Conservation (phyloP, 2,329 filamentous ascomycete genomes). For the Fusarium austroafricanum region DNA sequence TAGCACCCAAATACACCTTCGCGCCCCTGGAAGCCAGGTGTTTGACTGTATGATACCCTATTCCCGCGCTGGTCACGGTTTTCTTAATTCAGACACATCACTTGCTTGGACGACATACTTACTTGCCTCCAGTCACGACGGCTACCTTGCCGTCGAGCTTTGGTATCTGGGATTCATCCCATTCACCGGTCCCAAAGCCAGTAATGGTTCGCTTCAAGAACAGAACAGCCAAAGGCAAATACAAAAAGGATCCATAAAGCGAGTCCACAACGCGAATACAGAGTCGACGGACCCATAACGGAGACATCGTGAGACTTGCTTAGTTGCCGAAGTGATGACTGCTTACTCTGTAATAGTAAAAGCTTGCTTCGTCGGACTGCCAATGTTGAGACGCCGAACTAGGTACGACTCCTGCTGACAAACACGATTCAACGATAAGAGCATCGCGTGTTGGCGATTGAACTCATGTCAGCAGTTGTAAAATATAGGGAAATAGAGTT, state of each 20-base stretch:
- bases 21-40: background rate
- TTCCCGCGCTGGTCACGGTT: background rate
- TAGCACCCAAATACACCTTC: background rate
- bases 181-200: background rate
- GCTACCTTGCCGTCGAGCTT: background rate
- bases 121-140: slow-evolving; percentile 2
- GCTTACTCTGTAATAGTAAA: background rate
- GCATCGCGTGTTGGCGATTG: background rate
- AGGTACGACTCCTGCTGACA: background rate
- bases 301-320: background rate
- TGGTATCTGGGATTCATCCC: background rate
- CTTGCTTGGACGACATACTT: background rate
- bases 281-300: background rate
- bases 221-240: background rate
- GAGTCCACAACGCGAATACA: background rate
- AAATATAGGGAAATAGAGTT: background rate
- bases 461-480: background rate
- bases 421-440: background rate
- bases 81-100: background rate
- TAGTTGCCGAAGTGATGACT: background rate
- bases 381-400: background rate
- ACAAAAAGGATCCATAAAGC: background rate
- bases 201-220: background rate
- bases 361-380: background rate
- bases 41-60: background rate